Evolutionary conservation across 2,329 filamentous ascomycete species (phyloP), one percentile per base, ranked within the genome.

Genomic region (Pyrenophora tritici-repentis): DNA sequence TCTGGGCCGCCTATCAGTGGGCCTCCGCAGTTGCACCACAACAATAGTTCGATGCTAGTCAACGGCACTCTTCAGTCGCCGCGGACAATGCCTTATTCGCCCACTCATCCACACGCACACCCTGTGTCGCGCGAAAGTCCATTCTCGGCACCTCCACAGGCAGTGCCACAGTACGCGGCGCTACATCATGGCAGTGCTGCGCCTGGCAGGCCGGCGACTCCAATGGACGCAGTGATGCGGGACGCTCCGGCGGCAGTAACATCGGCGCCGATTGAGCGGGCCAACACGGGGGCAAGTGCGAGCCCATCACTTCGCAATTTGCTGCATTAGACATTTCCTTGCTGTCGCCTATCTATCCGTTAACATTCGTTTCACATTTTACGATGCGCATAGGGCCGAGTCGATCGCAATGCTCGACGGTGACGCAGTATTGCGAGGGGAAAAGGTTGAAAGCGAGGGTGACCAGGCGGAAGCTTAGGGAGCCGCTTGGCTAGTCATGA

Each of bases 221-320:
- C 72, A 17, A 65, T 72, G 45, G 71, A 73, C 40, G 58, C 63
- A 4, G 43, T 69, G 8, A 71, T 73, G 67, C 65, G 70, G 48
- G 68, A 73, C 41, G 61, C 58, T 22, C 65, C 65, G 10, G 42
- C 56, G 16, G 42, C 57, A 16, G 55, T 61, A 1, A 66, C 64
- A 33, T 65, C 62, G 40, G 66, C 65, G 24, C 58, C 64, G 6
- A 60, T 55, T 37, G 66, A 68, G 49, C 68, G 69, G 20, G 58
- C 58, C 24, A 71, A 55, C 33, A 72, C 67, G 9, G 73, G 71
- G 40, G 73, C 78, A 12, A 79, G 77, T 53, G 78, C 78, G 10
- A 79, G 76, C 54, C 78, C 78, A 12, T 79, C 73, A 50, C 65
- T 80, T 62, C 72, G 74, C 47, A 79, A 80, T 59, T 58, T 80